These are phyloP conservation scores for Geranium brycei DNA, from an alignment of 345 rosid genomes.

Conservation along the genomic window DNA sequence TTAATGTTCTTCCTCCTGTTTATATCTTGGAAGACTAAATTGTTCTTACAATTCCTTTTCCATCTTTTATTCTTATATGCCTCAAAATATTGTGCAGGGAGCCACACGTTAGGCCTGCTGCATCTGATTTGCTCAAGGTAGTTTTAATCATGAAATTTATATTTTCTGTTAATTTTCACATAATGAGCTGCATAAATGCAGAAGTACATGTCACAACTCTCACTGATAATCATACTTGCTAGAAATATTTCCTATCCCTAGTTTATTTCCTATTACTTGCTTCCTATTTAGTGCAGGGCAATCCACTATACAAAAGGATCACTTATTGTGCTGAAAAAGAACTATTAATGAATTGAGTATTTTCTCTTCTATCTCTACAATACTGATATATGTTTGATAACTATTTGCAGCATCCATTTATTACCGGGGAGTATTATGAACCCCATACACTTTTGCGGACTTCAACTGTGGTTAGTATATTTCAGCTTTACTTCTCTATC, in stretches of 20 bases:
- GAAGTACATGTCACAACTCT: neutral
- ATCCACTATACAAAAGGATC: no score
- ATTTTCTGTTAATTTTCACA: no score
- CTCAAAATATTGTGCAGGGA: conserved; percentile 34
- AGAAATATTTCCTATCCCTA: no score
- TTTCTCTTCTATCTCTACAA: neutral
- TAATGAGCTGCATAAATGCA: neutral
- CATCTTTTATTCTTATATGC: neutral
- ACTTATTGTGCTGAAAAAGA: no score
- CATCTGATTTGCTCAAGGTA: conserved; percentile 73
- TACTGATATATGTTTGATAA: conserved; percentile 9
- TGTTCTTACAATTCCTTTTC: neutral
- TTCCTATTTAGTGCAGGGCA: no score
- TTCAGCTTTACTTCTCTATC: conserved; percentile 6
- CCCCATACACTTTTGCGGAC: conserved; percentile 25
- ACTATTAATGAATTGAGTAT: no score
- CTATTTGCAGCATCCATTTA: conserved; percentile 70
- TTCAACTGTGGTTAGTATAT: conserved; percentile 40
- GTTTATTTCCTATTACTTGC: no score
- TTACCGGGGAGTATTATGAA: conserved; percentile 48
- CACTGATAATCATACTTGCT: neutral
- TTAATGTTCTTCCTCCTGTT: neutral
- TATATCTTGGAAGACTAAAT: neutral
- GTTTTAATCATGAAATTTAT: neutral
- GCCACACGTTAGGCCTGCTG: conserved; percentile 62